Conservation (phyloP, 208 protist genomes). For the Sergeia podlipaevii region DNA sequence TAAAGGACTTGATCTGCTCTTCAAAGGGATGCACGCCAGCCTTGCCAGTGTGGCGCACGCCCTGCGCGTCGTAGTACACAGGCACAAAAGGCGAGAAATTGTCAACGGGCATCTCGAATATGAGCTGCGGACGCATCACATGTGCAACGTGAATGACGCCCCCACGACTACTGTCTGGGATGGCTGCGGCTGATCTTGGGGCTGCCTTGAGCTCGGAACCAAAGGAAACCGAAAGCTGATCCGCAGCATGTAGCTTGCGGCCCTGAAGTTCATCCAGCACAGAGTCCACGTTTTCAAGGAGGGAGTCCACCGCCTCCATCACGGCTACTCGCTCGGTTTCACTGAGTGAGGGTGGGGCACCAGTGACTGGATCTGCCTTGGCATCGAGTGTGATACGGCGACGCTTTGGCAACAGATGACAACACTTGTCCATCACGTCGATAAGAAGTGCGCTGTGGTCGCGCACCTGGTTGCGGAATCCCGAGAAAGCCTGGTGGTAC, state of each 20-base stretch:
- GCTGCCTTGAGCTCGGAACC: constrained; percentile 42
- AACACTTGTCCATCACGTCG: constrained; percentile 65
- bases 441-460: constrained; percentile 52
- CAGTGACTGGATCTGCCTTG: constrained; percentile 7
- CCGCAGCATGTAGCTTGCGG: constrained; percentile 45
- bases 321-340: constrained; percentile 55
- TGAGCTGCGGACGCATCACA: constrained; percentile 71
- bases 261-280: constrained; percentile 78
- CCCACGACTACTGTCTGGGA: not conserved
- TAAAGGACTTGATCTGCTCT: constrained; percentile 45
- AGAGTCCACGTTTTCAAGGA: constrained; percentile 80
- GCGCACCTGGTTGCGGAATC: constrained; percentile 59
- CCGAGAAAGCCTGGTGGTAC: constrained; percentile 81
- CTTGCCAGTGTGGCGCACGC: constrained; percentile 36
- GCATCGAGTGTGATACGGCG: constrained; percentile 32
- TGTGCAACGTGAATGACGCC: constrained; percentile 16
- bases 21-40: constrained; percentile 76
- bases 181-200: too few relatives aligned
- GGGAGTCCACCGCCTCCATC: constrained; percentile 84
- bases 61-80: constrained; percentile 51
- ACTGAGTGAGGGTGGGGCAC: constrained; percentile 17
- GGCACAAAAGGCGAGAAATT: constrained; percentile 75
- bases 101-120: constrained; percentile 72
- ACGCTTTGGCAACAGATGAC: constrained; percentile 57
- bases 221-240: constrained; percentile 80